These are phyloP conservation scores for Vitis cinerea DNA, from an alignment of 164 flowering plant genomes.

Conservation along the genomic window DNA sequence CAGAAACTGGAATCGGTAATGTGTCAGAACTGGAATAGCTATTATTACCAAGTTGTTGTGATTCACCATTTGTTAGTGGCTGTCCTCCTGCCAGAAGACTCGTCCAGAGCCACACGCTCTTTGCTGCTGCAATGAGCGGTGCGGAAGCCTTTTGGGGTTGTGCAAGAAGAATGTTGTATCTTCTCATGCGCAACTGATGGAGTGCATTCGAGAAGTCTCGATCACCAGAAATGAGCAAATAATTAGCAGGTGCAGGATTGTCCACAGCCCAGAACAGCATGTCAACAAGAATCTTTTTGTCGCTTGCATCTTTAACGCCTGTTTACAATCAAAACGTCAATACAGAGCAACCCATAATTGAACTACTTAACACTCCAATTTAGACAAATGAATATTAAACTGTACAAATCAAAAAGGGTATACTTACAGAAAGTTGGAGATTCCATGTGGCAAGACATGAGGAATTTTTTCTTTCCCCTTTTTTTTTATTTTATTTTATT, in stretches of 20 bases:
- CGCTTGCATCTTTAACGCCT: conserved; percentile 96
- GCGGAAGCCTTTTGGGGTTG: conserved; percentile 81
- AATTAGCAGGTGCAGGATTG: conserved; percentile 92
- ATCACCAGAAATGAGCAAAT: conserved; percentile 88
- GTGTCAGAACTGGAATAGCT: conserved; percentile 24
- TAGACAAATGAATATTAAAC: too few species aligned
- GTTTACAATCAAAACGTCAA: not conserved
- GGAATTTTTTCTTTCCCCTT: too few species aligned
- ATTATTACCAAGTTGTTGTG: conserved; percentile 31
- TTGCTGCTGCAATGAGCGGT: conserved; percentile 84
- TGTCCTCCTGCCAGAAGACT: conserved; percentile 72
- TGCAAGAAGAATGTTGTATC: conserved; percentile 88
- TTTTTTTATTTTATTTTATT: too few species aligned
- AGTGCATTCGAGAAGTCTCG: conserved; percentile 91
- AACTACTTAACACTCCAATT: too few species aligned
- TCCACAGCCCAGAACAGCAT: conserved; percentile 97
- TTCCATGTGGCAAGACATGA: too few species aligned
- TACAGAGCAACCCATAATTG: too few species aligned
- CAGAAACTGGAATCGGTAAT: conserved; percentile 18
- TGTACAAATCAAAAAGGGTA: too few species aligned
- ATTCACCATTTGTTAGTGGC: conserved; percentile 49
- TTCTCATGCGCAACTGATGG: conserved; percentile 89
- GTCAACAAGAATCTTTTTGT: conserved; percentile 89
- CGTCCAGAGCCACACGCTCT: conserved; percentile 94
- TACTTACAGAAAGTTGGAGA: too few species aligned